phyloP scores from a whole-genome alignment of 2,329 filamentous ascomycete species.

The Colletotrichum musicola region DNA sequence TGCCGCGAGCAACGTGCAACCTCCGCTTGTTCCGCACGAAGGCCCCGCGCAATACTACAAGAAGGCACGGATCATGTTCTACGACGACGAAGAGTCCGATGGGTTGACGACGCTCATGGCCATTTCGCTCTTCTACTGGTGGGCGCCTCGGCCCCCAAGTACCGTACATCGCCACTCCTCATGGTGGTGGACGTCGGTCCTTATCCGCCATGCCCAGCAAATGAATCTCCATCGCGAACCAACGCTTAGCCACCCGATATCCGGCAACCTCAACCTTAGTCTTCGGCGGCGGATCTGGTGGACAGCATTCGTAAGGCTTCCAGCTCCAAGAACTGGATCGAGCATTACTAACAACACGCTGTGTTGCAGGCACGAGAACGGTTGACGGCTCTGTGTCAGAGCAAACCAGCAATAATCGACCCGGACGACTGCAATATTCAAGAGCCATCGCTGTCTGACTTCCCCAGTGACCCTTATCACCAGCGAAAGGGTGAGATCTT shows the following conservation, averaged over 20 bases:
- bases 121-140: conserved; percentile 58
- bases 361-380: conserved; percentile 49
- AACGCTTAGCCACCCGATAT: conserved; percentile 6
- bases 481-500: conserved; percentile 55
- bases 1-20: conserved; percentile 55
- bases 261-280: conserved; percentile 40
- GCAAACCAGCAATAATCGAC: conserved; percentile 57
- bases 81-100: conserved; percentile 55
- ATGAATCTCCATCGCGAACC: conserved; percentile 58
- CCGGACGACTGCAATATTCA: conserved; percentile 55
- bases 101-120: conserved; percentile 51
- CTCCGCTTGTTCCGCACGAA: conserved; percentile 54
- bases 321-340: neutral
- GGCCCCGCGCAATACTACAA: conserved; percentile 55
- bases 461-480: conserved; percentile 47
- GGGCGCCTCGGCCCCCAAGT: conserved; percentile 54
- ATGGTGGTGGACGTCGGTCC: conserved; percentile 61
- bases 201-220: conserved; percentile 58
- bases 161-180: conserved; percentile 54
- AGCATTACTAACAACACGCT: neutral
- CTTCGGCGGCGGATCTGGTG: conserved; percentile 56
- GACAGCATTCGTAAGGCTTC: conserved; percentile 50
- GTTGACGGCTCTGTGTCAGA: conserved; percentile 57
- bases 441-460: conserved; percentile 53
- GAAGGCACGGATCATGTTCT: conserved; percentile 54